These are phyloP conservation scores for Marasmius sp. DNA, from an alignment of 1,284 basidiomycete genomes.

Conservation along the genomic window DNA sequence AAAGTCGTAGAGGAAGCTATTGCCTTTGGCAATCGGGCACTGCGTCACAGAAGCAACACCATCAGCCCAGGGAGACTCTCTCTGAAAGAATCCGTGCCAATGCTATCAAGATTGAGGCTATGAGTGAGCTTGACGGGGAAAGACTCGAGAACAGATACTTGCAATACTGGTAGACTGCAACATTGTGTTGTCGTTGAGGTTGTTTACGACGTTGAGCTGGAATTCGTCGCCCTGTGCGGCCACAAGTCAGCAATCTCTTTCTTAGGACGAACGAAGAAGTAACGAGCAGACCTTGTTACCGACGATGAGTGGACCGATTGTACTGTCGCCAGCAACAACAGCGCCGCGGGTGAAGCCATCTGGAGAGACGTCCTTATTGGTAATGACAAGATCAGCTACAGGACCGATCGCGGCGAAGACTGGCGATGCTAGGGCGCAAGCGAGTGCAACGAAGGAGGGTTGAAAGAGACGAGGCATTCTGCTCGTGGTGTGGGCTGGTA, in stretches of 20 bases:
- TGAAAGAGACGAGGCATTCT: no score
- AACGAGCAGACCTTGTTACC: conserved; percentile 16
- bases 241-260: background rate
- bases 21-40: conserved; percentile 38
- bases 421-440: no score
- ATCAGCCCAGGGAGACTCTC: conserved; percentile 32
- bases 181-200: conserved; percentile 21
- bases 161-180: conserved; percentile 5
- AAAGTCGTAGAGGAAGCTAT: conserved; percentile 35
- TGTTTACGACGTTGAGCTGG: conserved; percentile 21
- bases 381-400: background rate
- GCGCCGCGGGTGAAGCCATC: background rate
- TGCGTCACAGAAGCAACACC: conserved; percentile 34
- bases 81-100: conserved; percentile 41
- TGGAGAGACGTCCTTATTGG: background rate
- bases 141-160: background rate
- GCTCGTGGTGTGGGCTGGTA: no score
- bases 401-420: background rate
- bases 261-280: background rate
- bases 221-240: conserved; percentile 18
- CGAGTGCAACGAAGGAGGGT: no score
- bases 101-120: conserved; percentile 23
- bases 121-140: no score
- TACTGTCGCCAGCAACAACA: conserved; percentile 2
- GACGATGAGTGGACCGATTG: conserved; percentile 18